Conservation (phyloP, 73 alveolate species). For the Effrenium voratum region DNA sequence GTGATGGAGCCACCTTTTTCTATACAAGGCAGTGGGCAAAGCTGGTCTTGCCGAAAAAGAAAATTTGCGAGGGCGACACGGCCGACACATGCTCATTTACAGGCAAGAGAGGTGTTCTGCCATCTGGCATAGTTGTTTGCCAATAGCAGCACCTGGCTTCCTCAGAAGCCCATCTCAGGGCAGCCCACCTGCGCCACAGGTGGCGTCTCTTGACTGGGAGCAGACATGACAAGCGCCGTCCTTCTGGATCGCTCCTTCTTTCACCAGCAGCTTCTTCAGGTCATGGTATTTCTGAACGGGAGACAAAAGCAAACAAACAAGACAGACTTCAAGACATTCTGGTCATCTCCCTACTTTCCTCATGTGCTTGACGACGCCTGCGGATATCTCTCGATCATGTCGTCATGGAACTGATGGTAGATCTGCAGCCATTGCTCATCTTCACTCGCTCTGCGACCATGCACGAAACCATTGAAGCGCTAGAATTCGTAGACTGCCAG, state of each 20-base stretch:
- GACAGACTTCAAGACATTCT: background rate
- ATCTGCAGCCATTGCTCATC: background rate
- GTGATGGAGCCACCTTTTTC: too few relatives aligned
- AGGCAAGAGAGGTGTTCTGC: too few relatives aligned
- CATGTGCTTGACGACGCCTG: background rate
- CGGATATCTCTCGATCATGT: slow-evolving; percentile 89
- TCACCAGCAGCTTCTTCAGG: slow-evolving; percentile 71
- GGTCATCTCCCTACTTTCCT: background rate
- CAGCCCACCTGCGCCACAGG: slow-evolving; percentile 54
- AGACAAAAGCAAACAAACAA: background rate
- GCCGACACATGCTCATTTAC: too few relatives aligned
- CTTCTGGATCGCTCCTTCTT: slow-evolving; percentile 68
- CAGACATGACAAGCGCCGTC: background rate
- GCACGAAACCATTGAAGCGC: background rate
- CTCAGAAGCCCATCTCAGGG: slow-evolving; percentile 90
- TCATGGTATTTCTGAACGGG: slow-evolving; percentile 64
- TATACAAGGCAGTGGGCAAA: too few relatives aligned
- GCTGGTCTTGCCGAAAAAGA: too few relatives aligned
- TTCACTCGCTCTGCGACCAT: background rate
- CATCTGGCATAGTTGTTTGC: too few relatives aligned
- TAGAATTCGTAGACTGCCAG: background rate
- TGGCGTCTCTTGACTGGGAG: background rate
- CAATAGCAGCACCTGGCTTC: background rate
- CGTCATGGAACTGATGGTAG: slow-evolving; percentile 93
- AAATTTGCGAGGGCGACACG: too few relatives aligned